Evolutionary conservation across 495 filamentous ascomycete genomes (phyloP), one percentile per base, ranked within the genome.

Genomic region (Podospora didyma): DNA sequence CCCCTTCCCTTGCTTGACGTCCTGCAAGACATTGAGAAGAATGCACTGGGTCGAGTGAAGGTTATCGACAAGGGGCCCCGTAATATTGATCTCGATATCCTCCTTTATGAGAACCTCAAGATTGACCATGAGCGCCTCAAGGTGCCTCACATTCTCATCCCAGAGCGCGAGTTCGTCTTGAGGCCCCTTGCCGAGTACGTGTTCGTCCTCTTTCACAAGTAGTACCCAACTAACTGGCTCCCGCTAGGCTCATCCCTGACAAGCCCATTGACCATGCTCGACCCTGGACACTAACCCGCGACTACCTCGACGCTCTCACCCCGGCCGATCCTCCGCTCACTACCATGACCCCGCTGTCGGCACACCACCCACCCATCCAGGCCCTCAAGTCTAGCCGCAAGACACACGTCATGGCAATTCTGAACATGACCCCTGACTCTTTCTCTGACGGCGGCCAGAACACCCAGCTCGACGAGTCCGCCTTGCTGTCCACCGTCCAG

Each of bases 401-500:
- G 45, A 97, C 92, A 2, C 82, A 85, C 52, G 72, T 97, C 41
- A 97, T 98, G 94, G 88, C 89, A 28, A 95, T 98, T 61, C 79
- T 97, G 50, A 98, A 98, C 74, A 76, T 96, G 55, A 97, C 93
- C 1, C 94, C 93, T 10, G 94, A 98, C 76, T 97, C 94, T 39
- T 97, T 97, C 77, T 97, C 92, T 12, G 92, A 97, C 62, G 94
- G 92, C 50, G 93, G 92, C 44, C 62, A 73, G 2, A 79, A 92
- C 72, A 63, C 67, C 42, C 48, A 54, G 12, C 65, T 68, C 48
- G 46, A 50, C 45, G 21, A 61, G 0, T 10, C 58, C 46, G 60
- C 64, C 11, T 58, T 78, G 19, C 39, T 66, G 9, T 60, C 69
- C 28, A 88, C 83, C 10, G 75, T 89, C 31, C 58, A 67, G 51